These are phyloP conservation scores for Tolypocladium pustulatum DNA, from an alignment of 2,329 filamentous ascomycete genomes.

Conservation along the genomic window DNA sequence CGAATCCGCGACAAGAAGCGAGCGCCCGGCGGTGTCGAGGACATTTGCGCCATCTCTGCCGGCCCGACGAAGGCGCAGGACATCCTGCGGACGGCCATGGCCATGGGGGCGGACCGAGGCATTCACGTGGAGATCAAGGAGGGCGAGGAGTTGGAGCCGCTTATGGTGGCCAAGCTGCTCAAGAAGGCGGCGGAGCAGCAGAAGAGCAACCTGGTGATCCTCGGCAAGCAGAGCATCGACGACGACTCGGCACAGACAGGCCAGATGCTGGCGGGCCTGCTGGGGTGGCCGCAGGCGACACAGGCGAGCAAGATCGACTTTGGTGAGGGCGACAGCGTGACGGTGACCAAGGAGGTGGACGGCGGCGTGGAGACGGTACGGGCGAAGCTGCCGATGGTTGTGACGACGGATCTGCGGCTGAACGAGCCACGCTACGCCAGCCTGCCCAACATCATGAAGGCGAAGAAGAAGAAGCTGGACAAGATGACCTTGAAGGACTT, in stretches of 20 bases:
- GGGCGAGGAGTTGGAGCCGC: constrained; percentile 70
- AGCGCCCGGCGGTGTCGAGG: constrained; percentile 65
- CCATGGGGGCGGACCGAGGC: constrained; percentile 90
- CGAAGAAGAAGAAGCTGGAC: constrained; percentile 98
- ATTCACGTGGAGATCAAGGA: constrained; percentile 79
- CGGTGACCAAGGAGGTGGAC: constrained; percentile 86
- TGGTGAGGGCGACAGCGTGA: constrained; percentile 56
- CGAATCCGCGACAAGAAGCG: constrained; percentile 82
- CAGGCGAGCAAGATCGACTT: constrained; percentile 82
- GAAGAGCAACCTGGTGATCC: constrained; percentile 80
- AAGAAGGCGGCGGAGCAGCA: constrained; percentile 70
- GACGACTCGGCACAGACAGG: constrained; percentile 93
- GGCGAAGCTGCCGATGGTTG: constrained; percentile 79
- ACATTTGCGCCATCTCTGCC: constrained; percentile 83
- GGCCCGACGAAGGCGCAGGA: constrained; percentile 83
- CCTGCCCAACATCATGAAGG: constrained; percentile 99
- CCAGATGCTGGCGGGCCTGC: constrained; percentile 88
- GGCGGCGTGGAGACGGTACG: constrained; percentile 85
- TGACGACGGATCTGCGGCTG: constrained; percentile 88
- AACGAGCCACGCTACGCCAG: constrained; percentile 94
- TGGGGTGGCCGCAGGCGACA: constrained; percentile 91
- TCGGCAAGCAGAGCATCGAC: constrained; percentile 98
- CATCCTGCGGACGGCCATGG: constrained; percentile 90
- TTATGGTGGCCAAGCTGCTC: constrained; percentile 87
- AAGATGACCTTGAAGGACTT: constrained; percentile 83